Evolutionary conservation across 345 rosid species (phyloP), one percentile per base, ranked within the genome.

Genomic region (Boechera stricta): DNA sequence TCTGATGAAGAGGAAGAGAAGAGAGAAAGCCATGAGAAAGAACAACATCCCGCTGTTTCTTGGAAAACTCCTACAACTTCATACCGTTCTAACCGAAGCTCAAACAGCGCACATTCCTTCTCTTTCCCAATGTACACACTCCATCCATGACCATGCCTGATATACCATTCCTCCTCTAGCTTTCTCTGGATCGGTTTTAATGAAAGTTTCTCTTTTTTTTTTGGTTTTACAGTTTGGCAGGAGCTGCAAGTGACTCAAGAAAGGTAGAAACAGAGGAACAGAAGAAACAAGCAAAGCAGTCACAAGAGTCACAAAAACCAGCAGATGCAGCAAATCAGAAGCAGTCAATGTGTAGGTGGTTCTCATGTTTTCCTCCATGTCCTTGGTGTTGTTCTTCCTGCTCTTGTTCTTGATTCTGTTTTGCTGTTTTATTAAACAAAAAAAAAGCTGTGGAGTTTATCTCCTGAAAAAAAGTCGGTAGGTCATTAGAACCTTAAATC

Each of bases 71-170:
- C 85, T 39, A 64, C 69, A 6, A 24, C 29, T 44, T 77, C 84
- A 7, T 73, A 67, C 64, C 78, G 44, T 81, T 89, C 93, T 52
- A 69, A 74, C 49, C 82, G 48, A 8, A 89, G 89, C 67, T 77
- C 77, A 36, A 77, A 77, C 57, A 82, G 91, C 71, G 1, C 77
- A 1, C 57, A 44, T 8, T 84, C 92, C 28, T 87, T 88, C 77
- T 69, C 91, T 55, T 86, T 88, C 75, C 87, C 93, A 31, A 45
- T 84, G 96, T 88, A 84, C 76, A 33, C 16, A 0, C 15, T 15
- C 49, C 8, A 21, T 53, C n/a, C 59, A 2, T 49, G 10, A 24
- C 21, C 33, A 24, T 63, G 90, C 75, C n/a, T 9, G 33, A 21
- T 16, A 16, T 63, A 2, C 47, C 26, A 7, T 55, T 59, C 48